phyloP scores from a whole-genome alignment of 2,329 filamentous ascomycete genomes.

The Venturia pyrina region DNA sequence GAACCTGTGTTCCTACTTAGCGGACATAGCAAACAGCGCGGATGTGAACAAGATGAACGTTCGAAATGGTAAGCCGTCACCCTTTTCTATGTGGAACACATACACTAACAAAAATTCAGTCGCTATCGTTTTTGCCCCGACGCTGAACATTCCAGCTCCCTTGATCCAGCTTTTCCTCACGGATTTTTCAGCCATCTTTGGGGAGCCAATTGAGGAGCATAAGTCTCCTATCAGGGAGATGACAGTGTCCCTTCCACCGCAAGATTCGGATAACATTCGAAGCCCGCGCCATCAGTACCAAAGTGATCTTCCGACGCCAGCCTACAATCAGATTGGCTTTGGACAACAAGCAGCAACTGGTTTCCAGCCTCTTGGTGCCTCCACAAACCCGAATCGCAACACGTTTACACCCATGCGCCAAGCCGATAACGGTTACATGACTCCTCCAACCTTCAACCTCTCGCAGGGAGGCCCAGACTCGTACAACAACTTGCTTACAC shows the following conservation, averaged over 20 bases:
- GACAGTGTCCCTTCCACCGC: constrained; percentile 26
- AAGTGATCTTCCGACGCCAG: constrained; percentile 54
- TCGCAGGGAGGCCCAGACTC: neutral
- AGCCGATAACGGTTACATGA: neutral
- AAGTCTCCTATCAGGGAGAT: constrained; percentile 36
- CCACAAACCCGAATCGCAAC: constrained; percentile 4
- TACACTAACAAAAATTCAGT: constrained; percentile 36
- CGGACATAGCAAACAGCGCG: constrained; percentile 84
- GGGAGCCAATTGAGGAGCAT: constrained; percentile 51
- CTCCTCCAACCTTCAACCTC: constrained; percentile 2
- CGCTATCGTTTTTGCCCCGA: constrained; percentile 95
- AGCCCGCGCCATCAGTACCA: constrained; percentile 58
- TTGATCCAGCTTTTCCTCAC: constrained; percentile 91
- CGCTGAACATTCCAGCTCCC: constrained; percentile 88
- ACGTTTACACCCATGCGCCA: constrained; percentile 5
- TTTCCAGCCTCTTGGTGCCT: constrained; percentile 16
- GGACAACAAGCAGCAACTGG: constrained; percentile 5
- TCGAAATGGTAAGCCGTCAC: constrained; percentile 50
- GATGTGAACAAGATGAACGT: constrained; percentile 97
- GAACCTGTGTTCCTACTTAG: constrained; percentile 78
- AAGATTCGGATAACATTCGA: constrained; percentile 48
- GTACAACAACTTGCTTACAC: neutral
- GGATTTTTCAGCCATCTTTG: constrained; percentile 81
- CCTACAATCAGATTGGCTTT: constrained; percentile 49
- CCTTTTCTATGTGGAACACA: neutral